A percentile compares a stretch with the other conserved stretches of the same genome.
Conservation (phyloP, 2,329 filamentous ascomycete species). For the Sclerotinia sclerotiorum region DNA sequence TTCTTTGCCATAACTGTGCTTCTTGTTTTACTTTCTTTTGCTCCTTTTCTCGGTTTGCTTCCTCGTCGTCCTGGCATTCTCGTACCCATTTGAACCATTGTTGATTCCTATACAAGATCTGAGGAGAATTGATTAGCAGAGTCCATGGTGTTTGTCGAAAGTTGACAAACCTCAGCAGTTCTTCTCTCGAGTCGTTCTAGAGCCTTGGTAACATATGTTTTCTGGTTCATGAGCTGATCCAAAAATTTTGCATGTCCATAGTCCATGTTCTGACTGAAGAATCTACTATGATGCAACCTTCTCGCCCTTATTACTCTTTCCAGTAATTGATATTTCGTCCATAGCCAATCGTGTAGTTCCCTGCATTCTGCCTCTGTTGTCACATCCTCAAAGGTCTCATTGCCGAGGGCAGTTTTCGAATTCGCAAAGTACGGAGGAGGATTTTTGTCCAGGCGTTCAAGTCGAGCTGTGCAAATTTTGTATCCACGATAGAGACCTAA, state of each 20-base stretch:
- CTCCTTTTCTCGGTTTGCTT: constrained; percentile 48
- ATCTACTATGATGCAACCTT: constrained; percentile 46
- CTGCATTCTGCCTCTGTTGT: constrained; percentile 43
- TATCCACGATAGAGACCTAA: constrained; percentile 49
- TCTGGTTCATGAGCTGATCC: constrained; percentile 43
- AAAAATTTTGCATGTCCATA: constrained; percentile 48
- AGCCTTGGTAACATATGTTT: constrained; percentile 34
- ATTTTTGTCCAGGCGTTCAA: constrained; percentile 43
- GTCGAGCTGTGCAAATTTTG: constrained; percentile 48
- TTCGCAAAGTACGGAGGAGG: constrained; percentile 44
- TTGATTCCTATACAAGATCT: constrained; percentile 45
- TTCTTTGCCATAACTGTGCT: constrained; percentile 48
- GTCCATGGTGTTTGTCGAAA: background rate
- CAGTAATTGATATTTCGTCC: constrained; percentile 39
- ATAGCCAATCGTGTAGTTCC: constrained; percentile 46
- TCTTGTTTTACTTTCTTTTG: constrained; percentile 51
- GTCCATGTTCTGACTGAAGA: constrained; percentile 46
- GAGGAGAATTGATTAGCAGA: background rate
- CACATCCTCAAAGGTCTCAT: constrained; percentile 44
- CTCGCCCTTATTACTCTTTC: constrained; percentile 46
- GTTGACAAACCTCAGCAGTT: constrained; percentile 42
- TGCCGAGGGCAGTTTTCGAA: constrained; percentile 42
- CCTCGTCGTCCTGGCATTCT: constrained; percentile 47
- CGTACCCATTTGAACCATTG: constrained; percentile 52
- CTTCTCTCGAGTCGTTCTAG: constrained; percentile 47